Percentiles rank a stretch among this genome's conserved stretches.
Conservation (phyloP, 805 yeast species). For the Yamadazyma tumulicola region DNA sequence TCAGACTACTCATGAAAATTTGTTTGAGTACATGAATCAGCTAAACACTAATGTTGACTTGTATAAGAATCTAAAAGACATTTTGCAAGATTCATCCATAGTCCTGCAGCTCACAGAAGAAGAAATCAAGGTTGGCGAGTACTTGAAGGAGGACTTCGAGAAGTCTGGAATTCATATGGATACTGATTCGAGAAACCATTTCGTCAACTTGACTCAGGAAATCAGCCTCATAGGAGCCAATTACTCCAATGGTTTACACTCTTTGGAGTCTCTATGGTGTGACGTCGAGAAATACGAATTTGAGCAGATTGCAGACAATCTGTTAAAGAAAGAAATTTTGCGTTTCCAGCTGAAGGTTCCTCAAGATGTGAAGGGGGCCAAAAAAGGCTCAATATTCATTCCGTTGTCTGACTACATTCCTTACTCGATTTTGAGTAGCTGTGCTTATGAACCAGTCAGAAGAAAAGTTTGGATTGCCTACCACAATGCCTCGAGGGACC, state of each 20-base stretch:
- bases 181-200: slow-evolving; percentile 57
- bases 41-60: slow-evolving; percentile 80
- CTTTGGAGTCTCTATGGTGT: slow-evolving; percentile 35
- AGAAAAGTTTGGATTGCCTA: slow-evolving; percentile 70
- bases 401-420: slow-evolving; percentile 59
- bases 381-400: slow-evolving; percentile 16
- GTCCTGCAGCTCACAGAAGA: slow-evolving; percentile 52
- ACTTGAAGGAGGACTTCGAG: slow-evolving; percentile 79
- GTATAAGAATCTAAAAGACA: slow-evolving; percentile 55
- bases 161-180: slow-evolving; percentile 86
- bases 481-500: slow-evolving; percentile 62
- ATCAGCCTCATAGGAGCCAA: slow-evolving; percentile 80
- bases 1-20: slow-evolving; percentile 77
- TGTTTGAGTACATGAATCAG: slow-evolving; percentile 92
- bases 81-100: slow-evolving; percentile 41
- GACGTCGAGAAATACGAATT: slow-evolving; percentile 28
- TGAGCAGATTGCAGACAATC: slow-evolving; percentile 19
- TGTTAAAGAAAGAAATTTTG: slow-evolving; percentile 23
- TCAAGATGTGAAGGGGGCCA: not conserved
- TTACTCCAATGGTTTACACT: slow-evolving; percentile 52
- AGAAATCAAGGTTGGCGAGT: slow-evolving; percentile 77
- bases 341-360: slow-evolving; percentile 22
- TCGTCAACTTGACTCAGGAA: slow-evolving; percentile 74
- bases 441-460: slow-evolving; percentile 56
- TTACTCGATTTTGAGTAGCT: slow-evolving; percentile 57